Base-by-base conservation (phyloP, 768 basidiomycete species). In the Myochromella boudieri region DNA sequence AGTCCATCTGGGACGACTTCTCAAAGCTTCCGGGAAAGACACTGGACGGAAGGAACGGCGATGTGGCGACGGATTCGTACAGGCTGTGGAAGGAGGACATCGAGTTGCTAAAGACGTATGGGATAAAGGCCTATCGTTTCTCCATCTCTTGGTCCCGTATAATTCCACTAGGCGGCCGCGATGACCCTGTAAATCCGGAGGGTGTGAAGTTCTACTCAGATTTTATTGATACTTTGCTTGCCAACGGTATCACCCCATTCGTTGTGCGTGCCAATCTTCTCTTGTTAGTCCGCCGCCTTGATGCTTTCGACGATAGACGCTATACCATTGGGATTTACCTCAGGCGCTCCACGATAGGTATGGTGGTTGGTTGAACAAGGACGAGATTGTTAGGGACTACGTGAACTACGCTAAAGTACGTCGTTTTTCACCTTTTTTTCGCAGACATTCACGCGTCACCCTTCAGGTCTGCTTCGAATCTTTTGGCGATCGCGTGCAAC, bases 241-340 rank as follows among this genome's bases (percentile, higher is more conserved):
- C 71, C 29, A 67, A 78, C 40, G 82, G 78, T 3, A 87, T 89
- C 58, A 75, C 70, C 1, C 84, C 84, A 6, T 87, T 87, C 54
- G 80, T 84, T 42, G 80, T 75, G 31, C 27, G 33, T 39, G 15
- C 37, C 26, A 21, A 12, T 38, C 7, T 18, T 31, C 8, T 4
- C 15, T 42, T 2, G 6, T 8, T n/a, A n/a, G n/a, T n/a, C n/a
- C n/a, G n/a, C n/a, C n/a, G n/a, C n/a, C n/a, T n/a, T n/a, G n/a
- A n/a, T n/a, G n/a, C n/a, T n/a, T n/a, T 22, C 17, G 18, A 22
- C 11, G 15, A 20, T 44, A 86, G 82, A 87, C 83, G 0, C 64
- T 87, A 27, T 85, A 85, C 58, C 85, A 84, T 61, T 90, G 87
- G 88, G 87, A 90, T 59, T 75, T 89, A 8, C 88, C 88, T 8